Conservation (phyloP, 805 yeast genomes). For the Starmerella khaoyaiensis region DNA sequence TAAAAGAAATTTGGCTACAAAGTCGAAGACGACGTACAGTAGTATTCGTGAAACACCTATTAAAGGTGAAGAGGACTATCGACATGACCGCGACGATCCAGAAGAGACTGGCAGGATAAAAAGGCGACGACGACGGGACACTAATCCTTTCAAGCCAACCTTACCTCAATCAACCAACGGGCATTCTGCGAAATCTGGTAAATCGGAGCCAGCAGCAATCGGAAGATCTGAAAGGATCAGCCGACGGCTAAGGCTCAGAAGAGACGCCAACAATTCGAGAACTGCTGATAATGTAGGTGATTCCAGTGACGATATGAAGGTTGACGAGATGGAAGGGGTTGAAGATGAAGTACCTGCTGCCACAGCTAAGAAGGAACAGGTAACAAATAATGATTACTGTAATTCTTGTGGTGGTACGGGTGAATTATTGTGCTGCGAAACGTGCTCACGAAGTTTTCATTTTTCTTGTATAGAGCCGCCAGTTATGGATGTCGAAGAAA, state of each 20-base stretch:
- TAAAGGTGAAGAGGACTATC: slow-evolving; percentile 14
- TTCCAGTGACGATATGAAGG: not conserved
- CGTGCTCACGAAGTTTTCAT: slow-evolving; percentile 86
- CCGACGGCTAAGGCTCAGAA: no score
- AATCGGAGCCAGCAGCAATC: no score
- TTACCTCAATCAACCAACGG: no score
- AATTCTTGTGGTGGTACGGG: slow-evolving; percentile 86
- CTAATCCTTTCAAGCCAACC: not conserved
- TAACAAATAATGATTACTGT: slow-evolving; percentile 74
- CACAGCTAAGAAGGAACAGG: slow-evolving; percentile 3
- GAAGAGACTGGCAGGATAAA: not conserved
- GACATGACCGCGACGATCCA: slow-evolving; percentile 10
- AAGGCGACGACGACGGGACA: not conserved
- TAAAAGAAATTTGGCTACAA: slow-evolving; percentile 21
- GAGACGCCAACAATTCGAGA: no score
- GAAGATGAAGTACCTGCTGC: not conserved
- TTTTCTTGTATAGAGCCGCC: slow-evolving; percentile 90
- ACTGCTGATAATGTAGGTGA: no score
- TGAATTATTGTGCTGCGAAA: slow-evolving; percentile 80
- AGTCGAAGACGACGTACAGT: slow-evolving; percentile 3
- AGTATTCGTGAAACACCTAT: slow-evolving; percentile 9
- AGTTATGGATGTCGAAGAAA: slow-evolving; percentile 38
- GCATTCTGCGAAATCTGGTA: no score
- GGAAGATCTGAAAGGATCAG: no score
- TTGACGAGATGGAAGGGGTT: not conserved